phyloP scores from a whole-genome alignment of 129 eudicot genomes.

The Chrysanthemum lavandulifolium region DNA sequence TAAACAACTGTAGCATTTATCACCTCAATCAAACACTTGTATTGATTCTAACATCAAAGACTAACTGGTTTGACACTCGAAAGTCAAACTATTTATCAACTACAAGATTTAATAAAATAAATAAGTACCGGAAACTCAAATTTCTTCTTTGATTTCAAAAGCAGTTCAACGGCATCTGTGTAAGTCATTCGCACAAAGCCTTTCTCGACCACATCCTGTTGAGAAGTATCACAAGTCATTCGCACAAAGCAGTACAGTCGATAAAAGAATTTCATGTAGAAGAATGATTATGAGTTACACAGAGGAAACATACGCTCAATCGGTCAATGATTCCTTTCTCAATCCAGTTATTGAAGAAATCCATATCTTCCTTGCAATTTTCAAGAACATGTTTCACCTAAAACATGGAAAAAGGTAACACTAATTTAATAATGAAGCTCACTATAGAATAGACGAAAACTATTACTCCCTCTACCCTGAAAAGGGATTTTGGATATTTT shows the following conservation, averaged over 20 bases:
- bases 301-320: conserved; percentile 56
- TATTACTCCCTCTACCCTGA: neutral
- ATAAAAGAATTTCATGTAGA: neutral
- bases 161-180: conserved; percentile 90
- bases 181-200: conserved; percentile 80
- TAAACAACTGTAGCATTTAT: neutral
- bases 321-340: conserved; percentile 93
- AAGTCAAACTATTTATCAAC: neutral
- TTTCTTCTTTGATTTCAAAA: conserved; percentile 75
- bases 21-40: neutral
- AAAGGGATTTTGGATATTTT: neutral
- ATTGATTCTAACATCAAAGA: neutral
- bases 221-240: conserved; percentile 17
- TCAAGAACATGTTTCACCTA: conserved; percentile 89
- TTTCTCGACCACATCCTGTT: conserved; percentile 91
- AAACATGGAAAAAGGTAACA: conserved; percentile 20
- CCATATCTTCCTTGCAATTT: conserved; percentile 99
- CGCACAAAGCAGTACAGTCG: neutral
- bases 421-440: neutral
- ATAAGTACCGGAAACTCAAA: conserved; percentile 80
- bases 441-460: neutral
- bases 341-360: conserved; percentile 88
- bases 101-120: conserved; percentile 8
- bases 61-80: neutral
- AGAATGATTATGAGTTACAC: conserved; percentile 16